Percentiles rank a stretch among this genome's conserved stretches.
phyloP scores from a whole-genome alignment of 2,329 filamentous ascomycete genomes.

The Curvularia verruculosa region DNA sequence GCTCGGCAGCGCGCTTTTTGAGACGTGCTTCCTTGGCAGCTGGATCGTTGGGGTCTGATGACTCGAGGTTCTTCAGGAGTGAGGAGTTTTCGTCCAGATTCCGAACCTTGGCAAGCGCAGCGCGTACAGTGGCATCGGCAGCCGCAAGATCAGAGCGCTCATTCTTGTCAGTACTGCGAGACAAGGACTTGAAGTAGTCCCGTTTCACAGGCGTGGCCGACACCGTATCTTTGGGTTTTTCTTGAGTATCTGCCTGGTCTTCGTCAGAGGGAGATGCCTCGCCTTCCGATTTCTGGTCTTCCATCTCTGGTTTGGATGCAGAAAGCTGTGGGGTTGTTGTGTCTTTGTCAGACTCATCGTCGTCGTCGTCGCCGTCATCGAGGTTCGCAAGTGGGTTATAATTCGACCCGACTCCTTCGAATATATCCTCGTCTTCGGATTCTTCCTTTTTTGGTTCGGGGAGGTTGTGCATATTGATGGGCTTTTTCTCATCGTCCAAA shows the following conservation, averaged over 20 bases:
- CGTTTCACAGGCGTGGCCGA: conserved; percentile 22
- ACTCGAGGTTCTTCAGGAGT: conserved; percentile 50
- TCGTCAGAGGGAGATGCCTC: conserved; percentile 4
- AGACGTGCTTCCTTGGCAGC: conserved; percentile 69
- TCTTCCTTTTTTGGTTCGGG: conserved; percentile 50
- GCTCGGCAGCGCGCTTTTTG: conserved; percentile 67
- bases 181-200: conserved; percentile 29
- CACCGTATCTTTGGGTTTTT: conserved; percentile 8
- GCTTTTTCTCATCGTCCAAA: conserved; percentile 53
- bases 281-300: not conserved
- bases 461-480: conserved; percentile 49
- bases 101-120: conserved; percentile 80
- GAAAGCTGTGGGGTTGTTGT: conserved; percentile 1
- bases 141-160: conserved; percentile 48
- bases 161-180: conserved; percentile 15
- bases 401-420: conserved; percentile 63
- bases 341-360: conserved; percentile 35
- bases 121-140: conserved; percentile 79
- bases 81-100: conserved; percentile 54
- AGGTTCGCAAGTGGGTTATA: conserved; percentile 65
- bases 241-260: conserved; percentile 8
- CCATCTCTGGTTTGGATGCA: not conserved
- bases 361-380: conserved; percentile 57
- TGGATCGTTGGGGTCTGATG: conserved; percentile 26
- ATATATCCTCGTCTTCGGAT: conserved; percentile 65